Conservation (phyloP, 2,329 filamentous ascomycete genomes). For the Colletotrichum eleusines region DNA sequence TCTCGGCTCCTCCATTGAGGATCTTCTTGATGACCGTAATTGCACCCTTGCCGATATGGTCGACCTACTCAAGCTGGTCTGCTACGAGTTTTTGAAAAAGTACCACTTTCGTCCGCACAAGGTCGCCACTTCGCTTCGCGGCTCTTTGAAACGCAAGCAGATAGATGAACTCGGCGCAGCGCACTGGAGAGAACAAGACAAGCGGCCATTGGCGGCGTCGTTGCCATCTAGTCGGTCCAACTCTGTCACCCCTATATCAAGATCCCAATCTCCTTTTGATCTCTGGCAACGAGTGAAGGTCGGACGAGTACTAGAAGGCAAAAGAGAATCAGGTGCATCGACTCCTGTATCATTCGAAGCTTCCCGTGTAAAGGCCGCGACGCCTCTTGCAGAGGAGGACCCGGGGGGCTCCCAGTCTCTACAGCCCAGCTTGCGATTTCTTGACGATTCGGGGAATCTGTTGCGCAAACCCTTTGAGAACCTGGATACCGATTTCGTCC, state of each 20-base stretch:
- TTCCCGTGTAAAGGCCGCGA: too few species aligned
- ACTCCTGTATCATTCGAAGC: neutral
- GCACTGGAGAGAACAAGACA: neutral
- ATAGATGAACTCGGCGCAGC: neutral
- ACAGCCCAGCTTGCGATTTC: constrained; percentile 46
- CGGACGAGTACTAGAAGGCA: constrained; percentile 41
- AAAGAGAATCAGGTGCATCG: neutral
- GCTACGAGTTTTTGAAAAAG: constrained; percentile 80
- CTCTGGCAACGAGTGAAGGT: constrained; percentile 54
- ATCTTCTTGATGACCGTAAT: constrained; percentile 59
- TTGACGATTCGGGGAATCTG: constrained; percentile 57
- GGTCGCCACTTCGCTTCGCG: constrained; percentile 41
- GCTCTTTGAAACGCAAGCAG: neutral
- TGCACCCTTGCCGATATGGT: constrained; percentile 64
- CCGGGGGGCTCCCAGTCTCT: constrained; percentile 19
- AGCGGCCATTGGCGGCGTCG: neutral
- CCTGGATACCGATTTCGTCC: constrained; percentile 18
- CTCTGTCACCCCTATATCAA: constrained; percentile 24
- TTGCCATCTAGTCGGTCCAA: constrained; percentile 22
- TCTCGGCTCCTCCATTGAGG: constrained; percentile 42
- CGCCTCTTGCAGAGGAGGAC: neutral
- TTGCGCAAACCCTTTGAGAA: constrained; percentile 61
- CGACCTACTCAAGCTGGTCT: constrained; percentile 75
- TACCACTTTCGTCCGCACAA: constrained; percentile 74
- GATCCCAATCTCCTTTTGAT: constrained; percentile 50